phyloP scores from a whole-genome alignment of 2,329 filamentous ascomycete genomes.

The Sphaceloma murrayae region DNA sequence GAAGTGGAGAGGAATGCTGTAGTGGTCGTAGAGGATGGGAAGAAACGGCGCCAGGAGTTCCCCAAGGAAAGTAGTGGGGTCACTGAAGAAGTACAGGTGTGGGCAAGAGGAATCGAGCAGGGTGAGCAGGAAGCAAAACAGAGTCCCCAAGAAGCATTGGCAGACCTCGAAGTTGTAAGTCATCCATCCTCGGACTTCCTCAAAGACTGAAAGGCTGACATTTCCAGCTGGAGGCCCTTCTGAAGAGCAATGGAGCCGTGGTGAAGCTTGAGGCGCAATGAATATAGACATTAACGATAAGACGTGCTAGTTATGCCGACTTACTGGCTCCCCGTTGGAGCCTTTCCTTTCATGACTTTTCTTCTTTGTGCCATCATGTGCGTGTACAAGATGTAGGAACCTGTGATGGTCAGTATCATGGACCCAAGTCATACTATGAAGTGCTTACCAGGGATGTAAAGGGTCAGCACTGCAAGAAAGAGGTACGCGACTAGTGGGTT shows the following conservation, averaged over 20 bases:
- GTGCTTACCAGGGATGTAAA: conserved; percentile 70
- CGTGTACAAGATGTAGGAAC: conserved; percentile 73
- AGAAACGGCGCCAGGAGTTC: conserved; percentile 34
- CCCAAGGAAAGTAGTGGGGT: conserved; percentile 45
- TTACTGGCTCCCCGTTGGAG: conserved; percentile 31
- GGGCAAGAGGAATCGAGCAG: conserved; percentile 44
- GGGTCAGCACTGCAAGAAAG: conserved; percentile 55
- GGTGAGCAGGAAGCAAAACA: conserved; percentile 45
- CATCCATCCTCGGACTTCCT: not conserved
- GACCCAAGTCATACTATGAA: conserved; percentile 2
- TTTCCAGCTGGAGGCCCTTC: conserved; percentile 4
- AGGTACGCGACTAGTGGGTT: conserved; percentile 47
- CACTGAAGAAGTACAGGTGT: conserved; percentile 51
- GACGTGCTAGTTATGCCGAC: not conserved
- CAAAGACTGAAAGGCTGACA: not conserved
- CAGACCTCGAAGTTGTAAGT: conserved; percentile 50
- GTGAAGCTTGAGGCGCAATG: conserved; percentile 4
- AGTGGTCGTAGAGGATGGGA: conserved; percentile 26
- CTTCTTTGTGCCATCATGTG: conserved; percentile 90
- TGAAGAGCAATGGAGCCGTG: conserved; percentile 10
- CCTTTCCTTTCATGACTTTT: conserved; percentile 62
- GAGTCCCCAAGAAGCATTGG: conserved; percentile 49
- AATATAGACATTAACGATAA: not conserved
- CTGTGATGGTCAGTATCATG: conserved; percentile 34
- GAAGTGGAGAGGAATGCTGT: conserved; percentile 38